Evolutionary conservation across 768 basidiomycete species (phyloP).

Genomic region (Amanita jacksonii): DNA sequence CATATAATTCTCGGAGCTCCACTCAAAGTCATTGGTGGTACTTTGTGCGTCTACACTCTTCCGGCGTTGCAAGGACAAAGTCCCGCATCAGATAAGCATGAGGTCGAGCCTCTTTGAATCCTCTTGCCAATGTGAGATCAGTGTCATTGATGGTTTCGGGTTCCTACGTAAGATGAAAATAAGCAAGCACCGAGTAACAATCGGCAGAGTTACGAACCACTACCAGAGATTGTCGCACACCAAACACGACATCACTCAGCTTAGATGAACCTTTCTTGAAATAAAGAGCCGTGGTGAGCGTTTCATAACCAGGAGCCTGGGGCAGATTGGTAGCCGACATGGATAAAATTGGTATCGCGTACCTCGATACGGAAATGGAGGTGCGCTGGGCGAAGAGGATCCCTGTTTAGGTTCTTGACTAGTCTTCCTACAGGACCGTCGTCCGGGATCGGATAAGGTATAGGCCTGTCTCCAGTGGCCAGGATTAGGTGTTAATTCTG

Average conservation of each 20-base stretch:
- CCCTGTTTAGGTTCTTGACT: constrained; percentile 46
- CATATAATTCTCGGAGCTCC: no score
- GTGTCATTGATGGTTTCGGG: constrained; percentile 45
- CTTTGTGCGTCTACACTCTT: constrained; percentile 28
- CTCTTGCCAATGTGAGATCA: constrained; percentile 43
- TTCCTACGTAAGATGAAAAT: constrained; percentile 26
- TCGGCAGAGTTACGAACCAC: constrained; percentile 38
- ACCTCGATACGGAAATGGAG: constrained; percentile 67
- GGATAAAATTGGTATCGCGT: background rate
- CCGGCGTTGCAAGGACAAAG: constrained; percentile 31
- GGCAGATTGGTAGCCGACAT: constrained; percentile 14
- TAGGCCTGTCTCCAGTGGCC: constrained; percentile 22
- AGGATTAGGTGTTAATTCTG: background rate
- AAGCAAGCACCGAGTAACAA: background rate
- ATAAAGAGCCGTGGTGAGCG: constrained; percentile 66
- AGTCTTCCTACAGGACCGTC: constrained; percentile 71
- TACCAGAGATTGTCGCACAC: constrained; percentile 70
- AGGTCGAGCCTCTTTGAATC: constrained; percentile 32
- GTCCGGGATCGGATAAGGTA: constrained; percentile 67
- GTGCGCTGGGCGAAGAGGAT: constrained; percentile 73
- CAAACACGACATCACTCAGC: constrained; percentile 69
- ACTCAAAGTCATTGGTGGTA: no score
- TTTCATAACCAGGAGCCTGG: constrained; percentile 63
- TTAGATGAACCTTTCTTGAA: constrained; percentile 61
- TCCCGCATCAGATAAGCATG: constrained; percentile 31